Evolutionary conservation across 176 grass and related monocot genomes (phyloP), one percentile per base, ranked within the genome.

Genomic region (Avena eriantha): DNA sequence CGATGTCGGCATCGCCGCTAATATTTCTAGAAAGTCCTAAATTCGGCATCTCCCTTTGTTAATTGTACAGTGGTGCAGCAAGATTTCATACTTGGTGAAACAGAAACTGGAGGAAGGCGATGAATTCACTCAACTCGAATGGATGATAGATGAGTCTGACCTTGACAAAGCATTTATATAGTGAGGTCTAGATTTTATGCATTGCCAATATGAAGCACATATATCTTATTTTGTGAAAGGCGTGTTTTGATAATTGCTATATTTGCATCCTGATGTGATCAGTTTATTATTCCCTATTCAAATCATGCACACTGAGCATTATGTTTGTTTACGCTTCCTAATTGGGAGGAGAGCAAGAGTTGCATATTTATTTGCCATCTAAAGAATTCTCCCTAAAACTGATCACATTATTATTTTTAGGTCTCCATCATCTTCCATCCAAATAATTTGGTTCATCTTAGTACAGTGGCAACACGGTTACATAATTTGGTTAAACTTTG

Each of bases 331-430:
- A 80, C 93, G 95, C 57, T 98, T 98, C 68, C 76, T 93, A 61
- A 95, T 95, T 85, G 95, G 95, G 21, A 84, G 49, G 41, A 93
- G 85, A 78, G 86, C 77, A 1, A 93, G 83, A 84, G 77, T 95
- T 85, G 89, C 93, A 18, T 98, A 98, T 90, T 89, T 98, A 79
- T 98, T 93, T 45, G 91, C 92, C 79, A 78, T 95, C 87, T 95
- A 93, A 74, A 92, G 95, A 73, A 86, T 98, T 93, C 88, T 89
- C 57, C 82, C 86, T 81, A 71, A 39, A 71, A 98, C 93, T 35
- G 89, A 95, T 72, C 80, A 95, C 22, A 61, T 91, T 95, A 94
- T 33, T 16, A 17, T 16, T 35, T 69, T 75, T 18, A 17, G 18
- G 1, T 84, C 33, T 47, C 48, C 29, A 36, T 61, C 10, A 49